Conservation (phyloP, 768 basidiomycete species). For the Russula lepida region DNA sequence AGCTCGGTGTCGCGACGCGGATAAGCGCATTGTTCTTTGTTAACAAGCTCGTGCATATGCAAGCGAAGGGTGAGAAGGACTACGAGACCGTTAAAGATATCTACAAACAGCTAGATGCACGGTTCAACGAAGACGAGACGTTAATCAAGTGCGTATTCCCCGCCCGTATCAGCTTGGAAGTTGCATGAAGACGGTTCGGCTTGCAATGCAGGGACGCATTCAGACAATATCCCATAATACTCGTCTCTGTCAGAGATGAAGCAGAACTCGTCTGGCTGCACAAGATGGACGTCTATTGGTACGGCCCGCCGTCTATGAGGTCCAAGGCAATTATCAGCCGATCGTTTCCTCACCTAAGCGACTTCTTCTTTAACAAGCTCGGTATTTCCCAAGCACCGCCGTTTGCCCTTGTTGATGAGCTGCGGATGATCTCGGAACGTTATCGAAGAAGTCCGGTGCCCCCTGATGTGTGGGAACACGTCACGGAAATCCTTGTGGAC, state of each 20-base stretch:
- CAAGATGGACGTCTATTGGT: constrained; percentile 19
- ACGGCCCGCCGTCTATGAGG: constrained; percentile 20
- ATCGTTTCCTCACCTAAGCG: constrained; percentile 10
- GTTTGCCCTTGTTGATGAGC: constrained; percentile 20
- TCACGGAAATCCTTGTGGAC: constrained; percentile 20
- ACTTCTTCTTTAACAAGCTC: constrained; percentile 21
- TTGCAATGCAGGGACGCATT: constrained; percentile 12
- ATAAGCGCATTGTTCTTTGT: constrained; percentile 19
- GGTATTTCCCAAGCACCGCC: constrained; percentile 13
- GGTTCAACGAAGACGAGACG: constrained; percentile 22
- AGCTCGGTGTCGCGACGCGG: constrained; percentile 19
- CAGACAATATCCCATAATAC: constrained; percentile 13
- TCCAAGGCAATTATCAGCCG: constrained; percentile 16
- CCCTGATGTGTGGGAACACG: background rate
- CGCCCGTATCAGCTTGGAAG: background rate
- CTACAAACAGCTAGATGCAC: constrained; percentile 22
- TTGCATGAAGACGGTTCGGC: background rate
- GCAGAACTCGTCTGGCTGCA: constrained; percentile 12
- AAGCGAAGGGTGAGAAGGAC: constrained; percentile 5
- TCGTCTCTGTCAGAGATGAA: constrained; percentile 1
- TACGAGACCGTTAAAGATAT: constrained; percentile 2
- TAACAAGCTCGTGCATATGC: constrained; percentile 19
- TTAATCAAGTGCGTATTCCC: constrained; percentile 19
- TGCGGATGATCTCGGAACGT: constrained; percentile 4
- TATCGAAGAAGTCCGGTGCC: constrained; percentile 2